Evolutionary conservation across 2,329 filamentous ascomycete species (phyloP), one percentile per base, ranked within the genome.

Genomic region (Metarhizium anisopliae): DNA sequence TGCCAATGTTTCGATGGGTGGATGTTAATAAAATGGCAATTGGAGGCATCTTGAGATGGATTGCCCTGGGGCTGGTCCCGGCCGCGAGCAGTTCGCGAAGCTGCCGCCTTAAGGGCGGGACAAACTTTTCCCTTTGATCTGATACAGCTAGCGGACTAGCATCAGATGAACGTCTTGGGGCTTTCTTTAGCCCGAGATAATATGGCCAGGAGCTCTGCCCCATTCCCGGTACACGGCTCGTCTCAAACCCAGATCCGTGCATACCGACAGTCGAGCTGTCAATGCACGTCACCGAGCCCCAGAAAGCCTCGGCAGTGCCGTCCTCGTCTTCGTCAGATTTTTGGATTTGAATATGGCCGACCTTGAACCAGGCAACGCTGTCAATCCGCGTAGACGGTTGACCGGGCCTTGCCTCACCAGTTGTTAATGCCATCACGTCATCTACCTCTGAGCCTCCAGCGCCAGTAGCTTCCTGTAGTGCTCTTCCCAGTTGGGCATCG

Each of bases 1-100:
- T 99, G 52, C 94, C 94, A 62, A 97, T 95, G 58, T 90, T 89
- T 49, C 94, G 84, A 70, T 99, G 94, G 2, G 90, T 95, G 1
- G 94, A 97, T 1, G 89, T 89, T 6, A 99, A 76, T 3, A 99
- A 78, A 40, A 99, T 87, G 1, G 92, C 90, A 16, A 96, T 80
- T 0, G 94, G 90, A 2, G 93, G 91, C 73, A 97, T 86, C 47
- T 88, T 87, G 2, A 97, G 77, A 64, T 93, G 89, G 49, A 96
- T 85, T 1, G 94, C 93, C 55, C 91, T 82, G 55, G 87, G 84
- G 64, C 91, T 96, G 1, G 91, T 96, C 1, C 93, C 90, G 2
- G 93, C 92, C 10, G 90, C 85, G 60, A 97, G 85, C 8, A 99
- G 74, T 63, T 96, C 90, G 47, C 91, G 81, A 18, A 99, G 73